Conservation (phyloP, 768 basidiomycete genomes). For the Lactifluus subvellereus region DNA sequence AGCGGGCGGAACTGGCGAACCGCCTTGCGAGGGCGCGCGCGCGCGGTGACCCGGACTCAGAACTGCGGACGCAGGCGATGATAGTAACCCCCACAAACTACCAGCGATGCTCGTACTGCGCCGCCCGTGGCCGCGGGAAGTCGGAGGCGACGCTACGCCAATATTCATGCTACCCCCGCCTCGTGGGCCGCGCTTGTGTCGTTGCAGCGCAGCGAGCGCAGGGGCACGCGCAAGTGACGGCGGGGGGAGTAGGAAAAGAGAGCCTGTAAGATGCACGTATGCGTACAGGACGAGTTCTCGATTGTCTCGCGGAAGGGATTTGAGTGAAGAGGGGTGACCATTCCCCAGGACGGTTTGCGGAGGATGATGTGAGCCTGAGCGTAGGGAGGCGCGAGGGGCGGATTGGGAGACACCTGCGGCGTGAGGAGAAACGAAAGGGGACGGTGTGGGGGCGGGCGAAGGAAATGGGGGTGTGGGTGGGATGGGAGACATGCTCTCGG, state of each 20-base stretch:
- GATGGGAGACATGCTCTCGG: slow-evolving; percentile 29
- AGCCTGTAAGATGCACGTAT: slow-evolving; percentile 75
- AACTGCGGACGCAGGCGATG: slow-evolving; percentile 24
- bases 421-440: slow-evolving; percentile 11
- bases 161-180: slow-evolving; percentile 84
- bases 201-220: slow-evolving; percentile 44
- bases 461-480: slow-evolving; percentile 30
- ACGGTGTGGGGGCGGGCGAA: slow-evolving; percentile 30
- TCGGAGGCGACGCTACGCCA: slow-evolving; percentile 38
- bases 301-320: slow-evolving; percentile 8
- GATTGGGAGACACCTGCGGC: slow-evolving; percentile 12
- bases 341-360: slow-evolving; percentile 24
- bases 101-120: slow-evolving; percentile 45
- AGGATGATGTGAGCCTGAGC: slow-evolving; percentile 28
- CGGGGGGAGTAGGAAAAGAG: slow-evolving; percentile 51
- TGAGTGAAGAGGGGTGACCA: slow-evolving; percentile 20
- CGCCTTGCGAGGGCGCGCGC: slow-evolving; percentile 25
- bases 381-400: slow-evolving; percentile 25
- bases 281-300: slow-evolving; percentile 75
- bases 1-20: slow-evolving; percentile 15
- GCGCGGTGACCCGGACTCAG: slow-evolving; percentile 26
- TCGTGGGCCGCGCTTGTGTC: slow-evolving; percentile 45
- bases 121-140: slow-evolving; percentile 38
- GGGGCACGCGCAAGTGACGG: slow-evolving; percentile 40
- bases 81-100: slow-evolving; percentile 40